Evolutionary conservation across 139 green algal species (phyloP), one percentile per base, ranked within the genome.

Genomic region (Spirogloea muscicola): DNA sequence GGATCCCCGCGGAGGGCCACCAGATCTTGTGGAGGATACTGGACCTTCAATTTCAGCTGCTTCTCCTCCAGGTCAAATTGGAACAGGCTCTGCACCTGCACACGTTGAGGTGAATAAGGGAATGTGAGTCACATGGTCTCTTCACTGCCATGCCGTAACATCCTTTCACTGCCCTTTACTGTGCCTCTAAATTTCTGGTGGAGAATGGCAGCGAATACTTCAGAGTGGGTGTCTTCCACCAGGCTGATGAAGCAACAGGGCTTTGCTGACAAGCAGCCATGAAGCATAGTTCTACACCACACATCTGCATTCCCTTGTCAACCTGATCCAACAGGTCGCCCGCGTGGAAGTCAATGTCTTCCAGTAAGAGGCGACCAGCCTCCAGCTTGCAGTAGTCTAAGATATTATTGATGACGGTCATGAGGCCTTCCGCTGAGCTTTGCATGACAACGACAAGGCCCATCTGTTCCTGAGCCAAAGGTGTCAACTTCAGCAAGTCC

Each of bases 351-450:
- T 72, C 75, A 1, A 82, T 68, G 21, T 57, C 57, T 42, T 84
- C 78, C 7, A 84, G 62, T 51, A 81, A 62, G 51, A 88, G 66
- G 9, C 58, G 33, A 43, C 73, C 68, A 13, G 76, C 69, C 68
- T 86, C 81, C 37, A 86, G 81, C 41, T 86, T 86, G 46, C 59
- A 85, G 41, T 88, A 88, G 77, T 88, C 84, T 1, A 88, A 62
- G 58, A 88, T 83, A 60, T 88, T 85, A 36, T 83, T 86, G 62
- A 88, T 74, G 55, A 88, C 80, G 58, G 77, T 84, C 68, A 88
- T 77, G n/a, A 89, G 85, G 18, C 73, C 74, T 37, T 84, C 72
- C 18, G 84, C 80, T 42, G 64, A 83, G 36, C 86, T 77, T 52
- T 85, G 75, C 64, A 89, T 72, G 1, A 71, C 86, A 31, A 76